phyloP scores from a whole-genome alignment of 352 stramenopile species.

The Globisporangium recalcitrans region DNA sequence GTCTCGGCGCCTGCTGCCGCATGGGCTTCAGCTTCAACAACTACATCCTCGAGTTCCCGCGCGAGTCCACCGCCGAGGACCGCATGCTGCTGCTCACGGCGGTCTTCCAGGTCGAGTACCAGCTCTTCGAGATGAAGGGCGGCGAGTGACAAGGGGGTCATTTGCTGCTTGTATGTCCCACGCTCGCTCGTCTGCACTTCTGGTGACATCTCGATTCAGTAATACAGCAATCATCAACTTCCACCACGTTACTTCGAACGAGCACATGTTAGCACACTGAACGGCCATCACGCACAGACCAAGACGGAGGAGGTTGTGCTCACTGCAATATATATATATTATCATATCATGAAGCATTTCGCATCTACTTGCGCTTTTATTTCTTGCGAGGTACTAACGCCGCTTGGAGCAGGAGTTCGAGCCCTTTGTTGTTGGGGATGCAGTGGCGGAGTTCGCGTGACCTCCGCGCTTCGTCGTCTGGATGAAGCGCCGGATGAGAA shows the following conservation, averaged over 20 bases:
- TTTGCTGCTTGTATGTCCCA: too few species aligned
- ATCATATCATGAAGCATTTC: not conserved
- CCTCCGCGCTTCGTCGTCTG: slow-evolving; percentile 25
- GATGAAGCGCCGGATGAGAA: slow-evolving; percentile 57
- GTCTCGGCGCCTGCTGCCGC: slow-evolving; percentile 30
- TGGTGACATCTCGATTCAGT: too few species aligned
- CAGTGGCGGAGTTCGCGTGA: not conserved
- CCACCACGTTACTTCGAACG: too few species aligned
- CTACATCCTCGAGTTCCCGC: slow-evolving; percentile 59
- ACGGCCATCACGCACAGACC: not conserved
- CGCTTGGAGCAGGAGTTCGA: slow-evolving; percentile 4
- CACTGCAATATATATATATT: not conserved
- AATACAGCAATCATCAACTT: too few species aligned
- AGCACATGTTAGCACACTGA: too few species aligned
- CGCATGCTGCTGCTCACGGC: slow-evolving; percentile 50
- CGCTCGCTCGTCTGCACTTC: too few species aligned
- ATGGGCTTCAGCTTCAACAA: slow-evolving; percentile 41
- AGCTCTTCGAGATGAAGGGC: slow-evolving; percentile 39
- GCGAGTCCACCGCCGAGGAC: slow-evolving; percentile 45
- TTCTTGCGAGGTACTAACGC: not conserved
- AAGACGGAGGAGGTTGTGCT: slow-evolving; percentile 7
- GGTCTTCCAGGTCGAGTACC: slow-evolving; percentile 59
- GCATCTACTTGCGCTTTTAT: not conserved
- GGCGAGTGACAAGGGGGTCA: not conserved
- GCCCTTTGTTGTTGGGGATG: not conserved